phyloP scores from a whole-genome alignment of 164 flowering plant genomes.

The Stephania japonica region DNA sequence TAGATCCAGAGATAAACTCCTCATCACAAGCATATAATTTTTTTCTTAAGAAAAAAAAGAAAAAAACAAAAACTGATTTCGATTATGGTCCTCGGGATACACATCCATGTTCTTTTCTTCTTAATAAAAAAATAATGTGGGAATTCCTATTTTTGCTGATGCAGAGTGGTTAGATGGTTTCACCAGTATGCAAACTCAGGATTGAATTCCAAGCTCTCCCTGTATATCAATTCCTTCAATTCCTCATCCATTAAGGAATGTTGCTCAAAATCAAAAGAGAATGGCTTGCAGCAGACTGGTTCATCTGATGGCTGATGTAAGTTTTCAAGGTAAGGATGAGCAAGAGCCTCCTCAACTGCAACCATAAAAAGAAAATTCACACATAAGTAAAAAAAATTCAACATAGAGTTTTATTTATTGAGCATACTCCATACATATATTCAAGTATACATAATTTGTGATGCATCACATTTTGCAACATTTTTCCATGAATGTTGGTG shows the following conservation, averaged over 20 bases:
- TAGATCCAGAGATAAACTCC: too few species aligned
- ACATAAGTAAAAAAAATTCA: neutral
- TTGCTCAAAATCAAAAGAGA: slow-evolving; percentile 84
- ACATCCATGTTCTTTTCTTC: too few species aligned
- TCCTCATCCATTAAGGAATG: slow-evolving; percentile 65
- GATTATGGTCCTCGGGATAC: too few species aligned
- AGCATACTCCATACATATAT: too few species aligned
- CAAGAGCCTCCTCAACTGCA: slow-evolving; percentile 89
- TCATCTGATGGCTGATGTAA: slow-evolving; percentile 81
- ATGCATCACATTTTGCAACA: too few species aligned
- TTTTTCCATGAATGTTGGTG: too few species aligned
- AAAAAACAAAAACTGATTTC: neutral
- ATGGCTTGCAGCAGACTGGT: slow-evolving; percentile 64
- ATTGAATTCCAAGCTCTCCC: slow-evolving; percentile 67
- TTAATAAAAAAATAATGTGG: neutral
- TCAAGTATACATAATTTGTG: too few species aligned
- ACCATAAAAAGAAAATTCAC: slow-evolving; percentile 1
- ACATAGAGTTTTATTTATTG: too few species aligned
- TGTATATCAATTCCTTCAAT: slow-evolving; percentile 84
- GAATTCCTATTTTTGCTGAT: neutral
- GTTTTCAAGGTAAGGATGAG: slow-evolving; percentile 83
- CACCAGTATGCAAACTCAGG: slow-evolving; percentile 45
- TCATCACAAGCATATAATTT: too few species aligned
- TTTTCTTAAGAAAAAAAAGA: too few species aligned
- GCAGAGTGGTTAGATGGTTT: neutral